phyloP scores from a whole-genome alignment of 2,329 filamentous ascomycete species.

The Verticillium nubilum region DNA sequence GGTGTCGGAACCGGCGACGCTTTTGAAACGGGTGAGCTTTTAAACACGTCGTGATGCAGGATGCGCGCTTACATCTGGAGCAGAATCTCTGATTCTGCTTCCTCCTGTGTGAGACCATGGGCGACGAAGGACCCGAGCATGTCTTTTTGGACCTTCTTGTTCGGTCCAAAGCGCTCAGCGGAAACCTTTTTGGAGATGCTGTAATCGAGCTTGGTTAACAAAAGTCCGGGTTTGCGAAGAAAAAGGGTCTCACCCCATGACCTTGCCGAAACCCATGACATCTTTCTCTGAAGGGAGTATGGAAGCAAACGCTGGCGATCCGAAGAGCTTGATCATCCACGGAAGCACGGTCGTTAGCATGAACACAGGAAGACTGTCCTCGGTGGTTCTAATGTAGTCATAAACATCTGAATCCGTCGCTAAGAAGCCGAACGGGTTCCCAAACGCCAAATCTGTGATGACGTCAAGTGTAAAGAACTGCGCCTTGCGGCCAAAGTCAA shows the following conservation, averaged over 20 bases:
- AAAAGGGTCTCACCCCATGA: constrained; percentile 25
- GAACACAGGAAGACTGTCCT: constrained; percentile 34
- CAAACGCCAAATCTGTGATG: constrained; percentile 46
- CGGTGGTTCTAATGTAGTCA: constrained; percentile 37
- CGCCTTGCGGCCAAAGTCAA: constrained; percentile 40
- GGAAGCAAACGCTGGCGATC: constrained; percentile 31
- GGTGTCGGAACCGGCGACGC: constrained; percentile 52
- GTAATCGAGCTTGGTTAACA: too few species aligned
- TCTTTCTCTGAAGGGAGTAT: constrained; percentile 34
- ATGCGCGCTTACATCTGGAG: too few species aligned
- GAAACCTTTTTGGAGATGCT: constrained; percentile 37
- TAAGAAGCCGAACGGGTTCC: constrained; percentile 39
- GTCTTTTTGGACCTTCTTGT: constrained; percentile 37
- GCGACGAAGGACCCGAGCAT: constrained; percentile 43
- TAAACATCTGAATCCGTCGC: constrained; percentile 38
- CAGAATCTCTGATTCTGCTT: constrained; percentile 38
- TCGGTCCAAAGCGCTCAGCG: constrained; percentile 35
- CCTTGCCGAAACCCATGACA: constrained; percentile 29
- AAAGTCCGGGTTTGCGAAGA: too few species aligned
- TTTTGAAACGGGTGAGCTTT: constrained; percentile 6
- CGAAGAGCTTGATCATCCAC: constrained; percentile 31
- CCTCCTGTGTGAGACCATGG: constrained; percentile 29
- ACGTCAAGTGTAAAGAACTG: constrained; percentile 50
- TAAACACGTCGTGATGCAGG: too few species aligned
- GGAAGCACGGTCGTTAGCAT: constrained; percentile 37